Conservation (phyloP, 345 rosid genomes). For the Psidium guajava region DNA sequence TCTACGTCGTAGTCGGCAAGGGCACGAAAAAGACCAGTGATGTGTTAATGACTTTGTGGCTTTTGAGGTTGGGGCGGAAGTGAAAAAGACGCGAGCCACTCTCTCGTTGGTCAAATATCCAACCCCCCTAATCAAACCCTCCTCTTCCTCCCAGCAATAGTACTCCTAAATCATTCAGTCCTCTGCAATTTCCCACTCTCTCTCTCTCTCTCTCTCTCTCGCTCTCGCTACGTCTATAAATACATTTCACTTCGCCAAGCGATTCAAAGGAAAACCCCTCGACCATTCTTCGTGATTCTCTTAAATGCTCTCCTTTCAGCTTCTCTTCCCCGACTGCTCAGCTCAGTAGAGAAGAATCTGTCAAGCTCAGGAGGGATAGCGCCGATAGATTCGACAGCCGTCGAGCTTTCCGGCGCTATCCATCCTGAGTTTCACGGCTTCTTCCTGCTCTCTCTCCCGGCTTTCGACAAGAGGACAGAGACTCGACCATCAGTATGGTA, state of each 20-base stretch:
- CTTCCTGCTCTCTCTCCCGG: not conserved
- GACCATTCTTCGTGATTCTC: not conserved
- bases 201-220: not conserved
- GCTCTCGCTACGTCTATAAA: not conserved
- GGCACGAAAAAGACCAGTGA: not conserved
- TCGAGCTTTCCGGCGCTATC: constrained; percentile 13
- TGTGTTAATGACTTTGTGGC: not conserved
- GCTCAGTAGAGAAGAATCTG: constrained; percentile 6
- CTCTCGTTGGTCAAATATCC: not conserved
- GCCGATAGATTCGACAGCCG: constrained; percentile 2
- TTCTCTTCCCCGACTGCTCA: not conserved
- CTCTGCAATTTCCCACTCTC: not conserved
- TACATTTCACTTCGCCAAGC: not conserved
- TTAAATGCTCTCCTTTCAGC: not conserved
- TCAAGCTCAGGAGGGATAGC: constrained; percentile 49
- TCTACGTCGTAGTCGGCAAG: not conserved
- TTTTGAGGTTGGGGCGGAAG: not conserved
- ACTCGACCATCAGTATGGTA: not conserved
- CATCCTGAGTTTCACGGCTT: constrained; percentile 24
- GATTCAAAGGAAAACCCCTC: not conserved
- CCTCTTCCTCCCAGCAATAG: not conserved
- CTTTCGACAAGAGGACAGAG: not conserved
- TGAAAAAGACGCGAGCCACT: not conserved
- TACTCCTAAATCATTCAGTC: not conserved
- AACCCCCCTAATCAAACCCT: not conserved